Evolutionary conservation across 208 protist genomes (phyloP).

Genomic region (Balamuthia mandrillaris): DNA sequence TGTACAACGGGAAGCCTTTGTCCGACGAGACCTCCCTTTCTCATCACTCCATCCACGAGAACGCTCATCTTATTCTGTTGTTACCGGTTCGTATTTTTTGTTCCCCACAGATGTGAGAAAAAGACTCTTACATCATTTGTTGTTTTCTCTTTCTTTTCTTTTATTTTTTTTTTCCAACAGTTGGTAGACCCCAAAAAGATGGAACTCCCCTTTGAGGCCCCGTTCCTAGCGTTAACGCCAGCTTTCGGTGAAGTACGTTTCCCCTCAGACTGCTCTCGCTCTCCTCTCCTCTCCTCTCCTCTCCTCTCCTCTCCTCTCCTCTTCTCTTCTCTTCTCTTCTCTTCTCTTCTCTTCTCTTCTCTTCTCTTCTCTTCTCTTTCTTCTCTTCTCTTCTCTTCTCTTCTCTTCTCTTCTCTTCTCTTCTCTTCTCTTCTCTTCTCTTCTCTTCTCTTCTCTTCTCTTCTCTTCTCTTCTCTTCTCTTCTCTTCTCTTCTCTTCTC

Average conservation of each 20-base stretch:
- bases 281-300: not conserved
- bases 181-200: not conserved
- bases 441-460: too few species aligned
- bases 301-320: not conserved
- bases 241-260: not conserved
- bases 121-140: not conserved
- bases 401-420: too few species aligned
- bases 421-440: too few species aligned
- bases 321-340: not conserved
- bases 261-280: not conserved
- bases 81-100: not conserved
- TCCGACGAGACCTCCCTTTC: not conserved
- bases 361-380: not conserved
- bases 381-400: not conserved
- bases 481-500: too few species aligned
- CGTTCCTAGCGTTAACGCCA: not conserved
- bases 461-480: too few species aligned
- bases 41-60: not conserved
- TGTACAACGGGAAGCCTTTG: not conserved
- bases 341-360: not conserved
- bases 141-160: not conserved
- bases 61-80: not conserved
- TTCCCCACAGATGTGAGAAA: not conserved
- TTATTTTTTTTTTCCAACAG: not conserved
- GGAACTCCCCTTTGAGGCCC: not conserved